A percentile compares a stretch with the other conserved stretches of the same genome.
Evolutionary conservation across 1,284 basidiomycete species (phyloP).

Genomic region (Mycena citricolor): DNA sequence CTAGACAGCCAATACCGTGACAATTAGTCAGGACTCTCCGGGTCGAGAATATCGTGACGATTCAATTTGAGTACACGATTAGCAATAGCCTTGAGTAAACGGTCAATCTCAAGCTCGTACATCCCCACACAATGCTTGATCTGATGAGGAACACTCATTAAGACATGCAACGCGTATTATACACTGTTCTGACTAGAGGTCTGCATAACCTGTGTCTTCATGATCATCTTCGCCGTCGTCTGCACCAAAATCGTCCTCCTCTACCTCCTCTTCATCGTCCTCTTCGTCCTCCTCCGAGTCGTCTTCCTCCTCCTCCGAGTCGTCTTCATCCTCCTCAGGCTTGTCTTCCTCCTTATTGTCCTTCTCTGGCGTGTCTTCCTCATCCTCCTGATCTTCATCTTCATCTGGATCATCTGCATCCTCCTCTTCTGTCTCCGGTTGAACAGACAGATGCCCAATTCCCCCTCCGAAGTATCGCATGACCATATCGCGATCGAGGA

Average conservation of each 20-base stretch:
- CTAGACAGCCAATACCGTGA: too few relatives aligned
- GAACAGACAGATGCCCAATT: slow-evolving; percentile 1
- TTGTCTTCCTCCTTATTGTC: not conserved
- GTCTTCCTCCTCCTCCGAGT: not conserved
- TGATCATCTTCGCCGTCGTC: too few relatives aligned
- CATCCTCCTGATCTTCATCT: not conserved
- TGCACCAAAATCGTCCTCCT: too few relatives aligned
- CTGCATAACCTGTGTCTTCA: slow-evolving; percentile 4
- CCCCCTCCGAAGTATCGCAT: slow-evolving; percentile 13
- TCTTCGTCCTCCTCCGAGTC: slow-evolving; percentile 1
- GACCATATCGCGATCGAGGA: slow-evolving; percentile 16
- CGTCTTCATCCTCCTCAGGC: not conserved
- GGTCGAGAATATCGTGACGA: too few relatives aligned
- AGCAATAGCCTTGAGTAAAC: too few relatives aligned
- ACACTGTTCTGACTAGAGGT: slow-evolving; percentile 9
- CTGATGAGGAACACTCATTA: too few relatives aligned
- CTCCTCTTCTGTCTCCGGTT: not conserved
- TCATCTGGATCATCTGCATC: not conserved
- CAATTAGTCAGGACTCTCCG: too few relatives aligned
- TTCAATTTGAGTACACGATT: too few relatives aligned
- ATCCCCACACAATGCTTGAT: too few relatives aligned
- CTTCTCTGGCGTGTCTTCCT: not conserved
- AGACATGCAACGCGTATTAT: too few relatives aligned
- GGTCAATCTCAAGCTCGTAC: too few relatives aligned
- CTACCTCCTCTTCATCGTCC: not conserved